These are phyloP conservation scores for Sphaerostilbella broomeana DNA, from an alignment of 2,329 filamentous ascomycete species.

Conservation along the genomic window DNA sequence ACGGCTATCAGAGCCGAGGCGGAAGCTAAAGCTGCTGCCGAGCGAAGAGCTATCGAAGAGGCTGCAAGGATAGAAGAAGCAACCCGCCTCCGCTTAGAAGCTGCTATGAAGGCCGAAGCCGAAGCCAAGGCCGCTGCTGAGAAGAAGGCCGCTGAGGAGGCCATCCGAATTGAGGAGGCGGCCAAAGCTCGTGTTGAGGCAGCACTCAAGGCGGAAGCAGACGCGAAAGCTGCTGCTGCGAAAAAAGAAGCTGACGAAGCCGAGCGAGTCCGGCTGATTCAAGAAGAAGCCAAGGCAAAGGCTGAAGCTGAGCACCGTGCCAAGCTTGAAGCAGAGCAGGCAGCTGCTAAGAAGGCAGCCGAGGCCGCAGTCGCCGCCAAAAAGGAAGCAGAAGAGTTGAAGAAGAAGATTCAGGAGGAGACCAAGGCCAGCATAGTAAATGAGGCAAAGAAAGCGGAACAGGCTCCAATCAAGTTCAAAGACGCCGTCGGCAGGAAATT, in stretches of 20 bases:
- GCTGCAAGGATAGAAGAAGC: slow-evolving; percentile 41
- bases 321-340: slow-evolving; percentile 35
- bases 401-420: slow-evolving; percentile 51
- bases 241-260: slow-evolving; percentile 37
- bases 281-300: slow-evolving; percentile 33
- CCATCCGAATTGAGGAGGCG: slow-evolving; percentile 33
- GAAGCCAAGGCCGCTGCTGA: slow-evolving; percentile 37
- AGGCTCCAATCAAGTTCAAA: slow-evolving; percentile 79
- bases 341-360: slow-evolving; percentile 34
- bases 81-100: slow-evolving; percentile 34
- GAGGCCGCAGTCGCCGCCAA: slow-evolving; percentile 42
- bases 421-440: slow-evolving; percentile 44
- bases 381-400: slow-evolving; percentile 52
- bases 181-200: slow-evolving; percentile 33
- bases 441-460: slow-evolving; percentile 49
- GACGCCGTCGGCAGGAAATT: slow-evolving; percentile 89
- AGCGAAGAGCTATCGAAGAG: slow-evolving; percentile 31
- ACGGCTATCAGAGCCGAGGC: slow-evolving; percentile 36
- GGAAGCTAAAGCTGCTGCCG: slow-evolving; percentile 37
- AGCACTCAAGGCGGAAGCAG: slow-evolving; percentile 31
- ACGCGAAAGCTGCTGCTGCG: slow-evolving; percentile 35
- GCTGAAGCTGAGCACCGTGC: slow-evolving; percentile 34
- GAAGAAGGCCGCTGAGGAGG: slow-evolving; percentile 36
- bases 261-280: slow-evolving; percentile 31
- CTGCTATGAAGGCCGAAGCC: slow-evolving; percentile 35